Base-by-base conservation (phyloP, 2,329 filamentous ascomycete genomes). In the Cordyceps cicadae region DNA sequence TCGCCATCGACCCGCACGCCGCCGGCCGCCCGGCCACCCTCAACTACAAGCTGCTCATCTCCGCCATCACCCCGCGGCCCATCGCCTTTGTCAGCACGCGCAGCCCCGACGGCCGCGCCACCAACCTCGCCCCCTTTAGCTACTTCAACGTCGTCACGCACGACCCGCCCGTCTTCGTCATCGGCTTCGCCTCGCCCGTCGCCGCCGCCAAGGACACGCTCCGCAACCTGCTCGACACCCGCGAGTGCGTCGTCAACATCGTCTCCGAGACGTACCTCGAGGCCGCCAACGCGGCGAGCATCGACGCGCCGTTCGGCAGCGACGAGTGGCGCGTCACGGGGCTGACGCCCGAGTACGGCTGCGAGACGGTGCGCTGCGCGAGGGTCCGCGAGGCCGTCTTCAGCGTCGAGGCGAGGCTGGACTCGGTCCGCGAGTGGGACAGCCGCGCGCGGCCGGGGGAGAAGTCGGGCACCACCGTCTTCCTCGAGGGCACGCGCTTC, bases 41-140 rank as follows among this genome's bases (percentile, higher is more conserved):
- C 76, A 97, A 97, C 80, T 97, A 97, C 82, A 96, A 96, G 75
- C 83, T 97, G 15, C 79, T 97, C 63, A 96, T 97, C 73, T 89
- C 86, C 19, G 86, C 85, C 64, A 84, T 97, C 66, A 82, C 92
- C 17, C 93, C 93, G 1, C 84, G 93, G 14, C 93, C 93, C 14
- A 87, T 97, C 69, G 84, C 82, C 57, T 83, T 87, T 71, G 70
- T 87, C 37, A 83, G 80, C 62, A 84, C 84, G 11, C 70, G 74
- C 58, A 77, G 78, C 24, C 67, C 73, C 3, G 87, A 92, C 68
- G 90, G 89, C 24, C 73, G 68, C 39, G 78, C 64, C 65, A 79
- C 70, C 17, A 97, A 97, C 74, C 80, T 97, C 2, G 90, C 92
- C 0, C 92, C 92, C 0, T 96, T 94, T 73, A 89, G 84, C 69